Conservation (phyloP, 345 rosid species). For the Toxicodendron radicans region DNA sequence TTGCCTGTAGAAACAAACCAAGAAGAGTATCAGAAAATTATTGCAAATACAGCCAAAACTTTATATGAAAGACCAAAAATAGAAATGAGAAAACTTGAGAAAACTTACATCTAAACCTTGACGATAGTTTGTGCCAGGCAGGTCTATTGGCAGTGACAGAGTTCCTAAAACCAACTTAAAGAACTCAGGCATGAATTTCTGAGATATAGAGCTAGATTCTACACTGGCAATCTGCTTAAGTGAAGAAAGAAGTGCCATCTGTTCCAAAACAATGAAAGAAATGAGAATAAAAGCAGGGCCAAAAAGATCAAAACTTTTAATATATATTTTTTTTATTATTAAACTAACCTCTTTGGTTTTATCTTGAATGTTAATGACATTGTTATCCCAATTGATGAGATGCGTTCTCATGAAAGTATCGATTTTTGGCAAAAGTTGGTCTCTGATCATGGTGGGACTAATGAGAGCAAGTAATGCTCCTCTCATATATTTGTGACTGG, state of each 20-base stretch:
- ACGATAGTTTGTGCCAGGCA: slow-evolving; percentile 63
- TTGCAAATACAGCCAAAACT: background rate
- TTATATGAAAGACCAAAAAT: background rate
- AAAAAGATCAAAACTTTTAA: slow-evolving; percentile 6
- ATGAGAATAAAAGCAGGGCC: slow-evolving; percentile 9
- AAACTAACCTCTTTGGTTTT: slow-evolving; percentile 74
- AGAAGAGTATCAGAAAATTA: background rate
- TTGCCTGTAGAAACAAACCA: slow-evolving; percentile 47
- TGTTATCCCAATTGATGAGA: slow-evolving; percentile 61
- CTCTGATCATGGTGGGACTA: slow-evolving; percentile 73
- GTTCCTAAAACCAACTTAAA: slow-evolving; percentile 76
- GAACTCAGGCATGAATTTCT: slow-evolving; percentile 64
- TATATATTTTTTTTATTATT: background rate
- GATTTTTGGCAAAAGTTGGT: slow-evolving; percentile 76
- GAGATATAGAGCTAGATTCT: slow-evolving; percentile 38
- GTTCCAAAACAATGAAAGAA: background rate
- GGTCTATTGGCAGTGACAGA: slow-evolving; percentile 73
- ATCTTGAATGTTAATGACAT: slow-evolving; percentile 68
- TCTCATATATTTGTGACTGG: slow-evolving; percentile 83
- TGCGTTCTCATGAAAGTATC: slow-evolving; percentile 85
- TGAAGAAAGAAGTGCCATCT: slow-evolving; percentile 84
- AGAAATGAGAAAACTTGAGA: background rate
- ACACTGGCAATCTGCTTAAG: slow-evolving; percentile 58
- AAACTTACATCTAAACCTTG: slow-evolving; percentile 56
- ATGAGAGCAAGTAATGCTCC: slow-evolving; percentile 74